These are phyloP conservation scores for Chlorella sp. DNA, from an alignment of 139 green algal genomes.

Conservation along the genomic window DNA sequence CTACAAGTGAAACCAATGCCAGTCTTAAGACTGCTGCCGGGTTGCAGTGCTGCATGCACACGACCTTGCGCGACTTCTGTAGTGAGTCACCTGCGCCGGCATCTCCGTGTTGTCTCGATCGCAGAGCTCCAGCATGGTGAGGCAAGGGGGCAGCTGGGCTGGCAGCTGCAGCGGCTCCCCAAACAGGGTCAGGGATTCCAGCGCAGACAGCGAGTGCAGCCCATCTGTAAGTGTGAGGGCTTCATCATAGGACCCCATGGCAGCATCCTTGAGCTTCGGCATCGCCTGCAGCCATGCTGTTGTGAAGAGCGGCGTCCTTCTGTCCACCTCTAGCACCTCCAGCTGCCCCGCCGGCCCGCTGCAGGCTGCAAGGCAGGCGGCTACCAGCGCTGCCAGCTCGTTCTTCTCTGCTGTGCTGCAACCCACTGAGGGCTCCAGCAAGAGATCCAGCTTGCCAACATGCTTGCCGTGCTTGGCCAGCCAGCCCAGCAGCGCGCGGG, in stretches of 20 bases:
- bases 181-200: not conserved
- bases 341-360: not conserved
- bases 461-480: not conserved
- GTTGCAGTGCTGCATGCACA: not conserved
- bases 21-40: not conserved
- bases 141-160: not conserved
- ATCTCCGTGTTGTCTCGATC: not conserved
- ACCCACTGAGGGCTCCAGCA: not conserved
- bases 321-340: not conserved
- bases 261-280: not conserved
- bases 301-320: not conserved
- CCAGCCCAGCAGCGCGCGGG: not conserved
- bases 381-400: not conserved
- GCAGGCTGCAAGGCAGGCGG: not conserved
- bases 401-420: not conserved
- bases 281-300: not conserved
- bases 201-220: not conserved
- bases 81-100: not conserved
- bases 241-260: not conserved
- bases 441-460: not conserved
- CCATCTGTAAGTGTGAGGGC: not conserved
- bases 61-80: not conserved
- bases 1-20: not conserved
- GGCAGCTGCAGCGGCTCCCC: not conserved
- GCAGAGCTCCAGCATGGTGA: not conserved